A percentile compares a stretch with the other conserved stretches of the same genome.
phyloP scores from a whole-genome alignment of 2,329 filamentous ascomycete genomes.

The Stenocarpella maydis region DNA sequence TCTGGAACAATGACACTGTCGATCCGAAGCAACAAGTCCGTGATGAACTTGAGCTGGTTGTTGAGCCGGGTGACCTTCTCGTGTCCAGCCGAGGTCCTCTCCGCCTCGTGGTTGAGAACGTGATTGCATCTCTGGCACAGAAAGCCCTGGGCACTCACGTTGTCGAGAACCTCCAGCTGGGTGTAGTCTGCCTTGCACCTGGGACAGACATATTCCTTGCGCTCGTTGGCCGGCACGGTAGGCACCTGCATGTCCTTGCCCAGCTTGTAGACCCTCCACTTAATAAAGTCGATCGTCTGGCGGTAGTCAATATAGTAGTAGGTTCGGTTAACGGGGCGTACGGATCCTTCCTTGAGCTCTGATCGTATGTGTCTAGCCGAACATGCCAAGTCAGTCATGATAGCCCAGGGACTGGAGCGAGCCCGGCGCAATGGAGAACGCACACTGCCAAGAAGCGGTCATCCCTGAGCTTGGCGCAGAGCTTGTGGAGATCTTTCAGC shows the following conservation, averaged over 20 bases:
- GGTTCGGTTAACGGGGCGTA: constrained; percentile 82
- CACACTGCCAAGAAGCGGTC: constrained; percentile 87
- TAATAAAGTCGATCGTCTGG: constrained; percentile 93
- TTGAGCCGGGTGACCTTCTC: constrained; percentile 79
- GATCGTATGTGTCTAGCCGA: constrained; percentile 70
- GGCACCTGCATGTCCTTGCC: constrained; percentile 89
- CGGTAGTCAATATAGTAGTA: constrained; percentile 99
- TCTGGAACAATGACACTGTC: constrained; percentile 78
- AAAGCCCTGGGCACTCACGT: constrained; percentile 75
- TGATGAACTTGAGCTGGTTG: constrained; percentile 80
- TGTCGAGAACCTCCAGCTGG: constrained; percentile 86
- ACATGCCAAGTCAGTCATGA: constrained; percentile 28
- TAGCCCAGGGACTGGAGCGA: not conserved
- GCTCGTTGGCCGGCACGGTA: constrained; percentile 80
- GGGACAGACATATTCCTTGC: constrained; percentile 89
- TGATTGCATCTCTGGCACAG: constrained; percentile 81
- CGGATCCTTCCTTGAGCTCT: constrained; percentile 82
- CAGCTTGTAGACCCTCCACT: constrained; percentile 89
- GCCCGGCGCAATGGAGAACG: constrained; percentile 42
- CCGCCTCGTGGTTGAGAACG: constrained; percentile 70
- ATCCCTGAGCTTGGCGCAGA: constrained; percentile 84
- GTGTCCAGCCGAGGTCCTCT: constrained; percentile 74
- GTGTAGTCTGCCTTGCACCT: constrained; percentile 89
- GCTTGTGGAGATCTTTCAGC: constrained; percentile 84
- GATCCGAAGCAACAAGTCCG: constrained; percentile 78